phyloP scores from a whole-genome alignment of 2,329 filamentous ascomycete genomes.

The Colletotrichum lentis region DNA sequence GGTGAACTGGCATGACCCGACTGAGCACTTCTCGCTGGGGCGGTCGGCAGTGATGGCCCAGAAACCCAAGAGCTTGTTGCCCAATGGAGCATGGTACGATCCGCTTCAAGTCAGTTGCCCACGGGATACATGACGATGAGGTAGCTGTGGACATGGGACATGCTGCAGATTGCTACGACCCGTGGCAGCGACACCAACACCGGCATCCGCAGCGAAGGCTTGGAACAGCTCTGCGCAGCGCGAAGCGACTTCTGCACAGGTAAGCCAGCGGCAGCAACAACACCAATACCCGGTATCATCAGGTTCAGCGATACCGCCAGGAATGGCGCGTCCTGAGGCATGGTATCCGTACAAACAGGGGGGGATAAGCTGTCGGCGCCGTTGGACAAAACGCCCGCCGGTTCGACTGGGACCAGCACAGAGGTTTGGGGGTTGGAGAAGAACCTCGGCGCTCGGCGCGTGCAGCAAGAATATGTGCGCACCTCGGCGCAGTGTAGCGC shows the following conservation, averaged over 20 bases:
- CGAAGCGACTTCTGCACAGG: constrained; percentile 14
- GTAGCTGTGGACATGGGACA: constrained; percentile 25
- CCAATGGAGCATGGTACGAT: constrained; percentile 28
- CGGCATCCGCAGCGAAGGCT: not conserved
- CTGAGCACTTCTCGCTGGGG: constrained; percentile 34
- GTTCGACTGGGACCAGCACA: constrained; percentile 11
- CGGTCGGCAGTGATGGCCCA: constrained; percentile 29
- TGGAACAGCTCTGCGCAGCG: constrained; percentile 11
- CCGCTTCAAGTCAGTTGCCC: constrained; percentile 25
- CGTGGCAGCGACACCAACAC: constrained; percentile 6
- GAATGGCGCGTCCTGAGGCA: not conserved
- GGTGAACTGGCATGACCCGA: constrained; percentile 36
- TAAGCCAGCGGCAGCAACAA: not conserved
- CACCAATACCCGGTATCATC: constrained; percentile 3
- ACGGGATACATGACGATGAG: constrained; percentile 10
- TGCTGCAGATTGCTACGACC: constrained; percentile 29
- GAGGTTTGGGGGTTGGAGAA: constrained; percentile 25
- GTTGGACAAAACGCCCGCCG: constrained; percentile 25
- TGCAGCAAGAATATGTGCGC: constrained; percentile 32
- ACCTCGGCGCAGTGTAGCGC: not conserved
- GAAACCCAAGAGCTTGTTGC: constrained; percentile 16
- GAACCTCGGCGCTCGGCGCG: constrained; percentile 25
- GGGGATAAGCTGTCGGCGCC: constrained; percentile 20
- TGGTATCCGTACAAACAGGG: constrained; percentile 16
- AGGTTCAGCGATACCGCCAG: not conserved